phyloP scores from a whole-genome alignment of 2,329 filamentous ascomycete species.

The Aphanocladium album region DNA sequence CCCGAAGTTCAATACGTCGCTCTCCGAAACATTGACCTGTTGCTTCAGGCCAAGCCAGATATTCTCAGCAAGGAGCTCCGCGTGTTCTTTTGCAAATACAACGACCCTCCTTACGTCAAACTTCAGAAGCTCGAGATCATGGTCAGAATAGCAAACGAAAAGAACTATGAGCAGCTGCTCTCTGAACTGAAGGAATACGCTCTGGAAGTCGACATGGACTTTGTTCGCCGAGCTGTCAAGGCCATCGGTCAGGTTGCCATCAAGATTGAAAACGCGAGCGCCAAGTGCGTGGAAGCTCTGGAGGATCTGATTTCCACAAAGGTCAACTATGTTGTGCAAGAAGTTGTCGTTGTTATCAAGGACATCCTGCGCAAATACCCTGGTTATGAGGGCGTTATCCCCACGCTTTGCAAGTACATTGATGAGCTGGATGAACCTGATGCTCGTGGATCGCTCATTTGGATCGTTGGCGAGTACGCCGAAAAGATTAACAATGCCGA shows the following conservation, averaged over 20 bases:
- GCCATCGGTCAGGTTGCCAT: conserved; percentile 98
- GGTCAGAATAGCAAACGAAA: conserved; percentile 97
- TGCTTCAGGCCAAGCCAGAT: conserved; percentile 92
- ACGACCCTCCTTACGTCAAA: conserved; percentile 96
- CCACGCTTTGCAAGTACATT: conserved; percentile 91
- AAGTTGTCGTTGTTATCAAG: conserved; percentile 98
- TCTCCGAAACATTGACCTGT: conserved; percentile 88
- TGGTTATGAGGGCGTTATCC: conserved; percentile 96
- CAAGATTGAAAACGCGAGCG: conserved; percentile 92
- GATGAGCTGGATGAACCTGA: conserved; percentile 94
- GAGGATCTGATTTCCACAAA: conserved; percentile 94
- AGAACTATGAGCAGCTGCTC: conserved; percentile 90
- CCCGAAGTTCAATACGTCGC: conserved; percentile 98
- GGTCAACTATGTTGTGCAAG: conserved; percentile 98
- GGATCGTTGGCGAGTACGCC: conserved; percentile 98
- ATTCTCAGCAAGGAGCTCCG: conserved; percentile 96
- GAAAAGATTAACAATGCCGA: conserved; percentile 99
- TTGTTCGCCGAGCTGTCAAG: conserved; percentile 87
- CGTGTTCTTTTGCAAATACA: conserved; percentile 99
- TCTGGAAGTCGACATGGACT: conserved; percentile 98
- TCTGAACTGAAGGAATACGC: conserved; percentile 97
- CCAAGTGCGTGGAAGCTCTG: conserved; percentile 91
- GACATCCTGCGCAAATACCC: conserved; percentile 97
- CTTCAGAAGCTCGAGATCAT: conserved; percentile 98
- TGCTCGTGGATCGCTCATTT: conserved; percentile 86